Evolutionary conservation across 2,329 filamentous ascomycete genomes (phyloP), one percentile per base, ranked within the genome.

Genomic region (Fusarium marasasianum): DNA sequence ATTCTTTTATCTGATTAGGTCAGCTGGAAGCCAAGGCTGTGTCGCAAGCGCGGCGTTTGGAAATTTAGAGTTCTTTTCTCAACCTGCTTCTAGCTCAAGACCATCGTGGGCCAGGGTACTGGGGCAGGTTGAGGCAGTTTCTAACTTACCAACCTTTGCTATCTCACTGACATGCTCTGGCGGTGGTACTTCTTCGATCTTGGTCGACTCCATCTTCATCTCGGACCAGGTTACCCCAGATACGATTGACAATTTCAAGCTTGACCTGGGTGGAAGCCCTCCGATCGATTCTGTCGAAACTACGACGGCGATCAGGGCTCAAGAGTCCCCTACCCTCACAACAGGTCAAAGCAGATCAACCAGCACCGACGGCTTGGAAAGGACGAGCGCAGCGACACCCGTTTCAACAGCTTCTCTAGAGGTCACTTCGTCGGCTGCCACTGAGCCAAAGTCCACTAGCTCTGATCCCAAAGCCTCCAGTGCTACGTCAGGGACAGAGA

Each of bases 181-280:
- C 2, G 17, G 15, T 20, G 68, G 68, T 4, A 12, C 15, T 5
- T 41, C 51, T 2, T 50, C 33, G 4, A 67, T 72, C 1, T 44
- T 63, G 11, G 33, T 72, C 13, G 68, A 72, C 47, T 72, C 69
- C 6, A 40, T 72, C 24, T 72, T 72, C 10, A 47, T 72, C 40
- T 72, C 67, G 2, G 58, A 68, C 22, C 63, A 72, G 22, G 68
- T 72, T 3, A 72, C 68, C 1, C 69, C 68, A 3, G 47, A 68
- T 1, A 72, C 60, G 0, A 72, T 72, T 26, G 57, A 43, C 11
- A 31, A 55, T 14, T 68, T 55, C 11, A 26, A 56, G 3, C 63
- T 72, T 17, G 47, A 72, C 4, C 45, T 72, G 20, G 53, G 45
- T n/a, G 35, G 14, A 0, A 10, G 29, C 11, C 12, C 15, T 20